Percentiles rank a stretch among this genome's conserved stretches.
Conservation (phyloP, 2,329 filamentous ascomycete species). For the Rutstroemia sp. region DNA sequence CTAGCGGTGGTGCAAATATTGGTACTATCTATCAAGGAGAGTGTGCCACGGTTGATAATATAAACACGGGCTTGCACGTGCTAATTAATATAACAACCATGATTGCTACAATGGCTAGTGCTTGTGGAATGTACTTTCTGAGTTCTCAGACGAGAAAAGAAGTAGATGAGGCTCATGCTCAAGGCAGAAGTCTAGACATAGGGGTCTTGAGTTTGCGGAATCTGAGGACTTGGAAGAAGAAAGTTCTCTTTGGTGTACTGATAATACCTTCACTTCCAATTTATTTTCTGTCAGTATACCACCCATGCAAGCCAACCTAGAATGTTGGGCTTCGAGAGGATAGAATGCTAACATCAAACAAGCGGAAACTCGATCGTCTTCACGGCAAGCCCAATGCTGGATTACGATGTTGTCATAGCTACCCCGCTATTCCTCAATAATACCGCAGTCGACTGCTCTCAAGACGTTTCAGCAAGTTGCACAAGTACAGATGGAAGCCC, state of each 20-base stretch:
- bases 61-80: slow-evolving; percentile 33
- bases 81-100: slow-evolving; percentile 41
- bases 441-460: neutral
- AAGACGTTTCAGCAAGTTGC: slow-evolving; percentile 8
- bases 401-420: slow-evolving; percentile 18
- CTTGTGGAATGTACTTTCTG: slow-evolving; percentile 41
- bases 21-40: slow-evolving; percentile 2
- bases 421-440: slow-evolving; percentile 13
- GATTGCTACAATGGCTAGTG: slow-evolving; percentile 38
- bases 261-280: slow-evolving; percentile 18
- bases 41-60: slow-evolving; percentile 12
- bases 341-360: neutral
- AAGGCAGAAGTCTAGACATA: slow-evolving; percentile 36
- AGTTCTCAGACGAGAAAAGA: slow-evolving; percentile 42
- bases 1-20: slow-evolving; percentile 8
- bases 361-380: slow-evolving; percentile 21
- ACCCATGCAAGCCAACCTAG: neutral
- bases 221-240: slow-evolving; percentile 21
- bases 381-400: slow-evolving; percentile 13
- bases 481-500: slow-evolving; percentile 6
- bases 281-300: slow-evolving; percentile 22
- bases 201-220: slow-evolving; percentile 38
- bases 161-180: slow-evolving; percentile 39
- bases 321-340: neutral
- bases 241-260: slow-evolving; percentile 11